phyloP scores from a whole-genome alignment of 2,329 filamentous ascomycete species.

The Fusarium abutilonis region DNA sequence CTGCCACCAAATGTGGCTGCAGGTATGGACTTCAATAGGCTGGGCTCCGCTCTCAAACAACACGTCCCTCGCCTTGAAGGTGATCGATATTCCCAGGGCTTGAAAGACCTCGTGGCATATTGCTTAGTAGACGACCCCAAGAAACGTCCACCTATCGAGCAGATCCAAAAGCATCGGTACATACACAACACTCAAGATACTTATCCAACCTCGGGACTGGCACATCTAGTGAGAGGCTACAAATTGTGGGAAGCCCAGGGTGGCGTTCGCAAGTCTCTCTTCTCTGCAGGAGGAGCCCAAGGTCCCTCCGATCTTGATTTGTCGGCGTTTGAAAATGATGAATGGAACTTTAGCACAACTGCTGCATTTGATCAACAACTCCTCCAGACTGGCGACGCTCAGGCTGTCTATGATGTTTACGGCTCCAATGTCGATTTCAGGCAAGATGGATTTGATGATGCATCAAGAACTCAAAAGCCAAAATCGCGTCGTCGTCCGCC shows the following conservation, averaged over 20 bases:
- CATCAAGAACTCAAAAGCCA: constrained; percentile 62
- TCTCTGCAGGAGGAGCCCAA: constrained; percentile 68
- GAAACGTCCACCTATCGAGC: constrained; percentile 74
- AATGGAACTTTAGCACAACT: constrained; percentile 75
- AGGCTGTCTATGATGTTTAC: constrained; percentile 70
- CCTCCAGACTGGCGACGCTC: constrained; percentile 62
- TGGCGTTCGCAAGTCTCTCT: constrained; percentile 73
- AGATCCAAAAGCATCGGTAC: constrained; percentile 76
- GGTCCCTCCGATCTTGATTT: constrained; percentile 58
- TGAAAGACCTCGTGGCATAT: constrained; percentile 77
- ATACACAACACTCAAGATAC: constrained; percentile 69
- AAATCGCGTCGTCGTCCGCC: constrained; percentile 67
- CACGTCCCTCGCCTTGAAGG: constrained; percentile 76
- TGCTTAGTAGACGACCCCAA: constrained; percentile 75
- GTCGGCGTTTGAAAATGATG: constrained; percentile 62
- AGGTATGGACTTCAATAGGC: constrained; percentile 58
- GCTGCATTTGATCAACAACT: constrained; percentile 70
- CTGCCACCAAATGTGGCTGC: constrained; percentile 74
- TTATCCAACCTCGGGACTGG: constrained; percentile 72
- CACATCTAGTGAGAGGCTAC: constrained; percentile 75
- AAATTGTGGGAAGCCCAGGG: constrained; percentile 80
- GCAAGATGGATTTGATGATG: constrained; percentile 57
- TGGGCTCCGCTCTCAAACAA: constrained; percentile 67
- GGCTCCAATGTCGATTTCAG: constrained; percentile 66
- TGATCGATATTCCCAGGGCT: constrained; percentile 72